phyloP scores from a whole-genome alignment of 306 rosid genomes.

The Trifolium pratense region DNA sequence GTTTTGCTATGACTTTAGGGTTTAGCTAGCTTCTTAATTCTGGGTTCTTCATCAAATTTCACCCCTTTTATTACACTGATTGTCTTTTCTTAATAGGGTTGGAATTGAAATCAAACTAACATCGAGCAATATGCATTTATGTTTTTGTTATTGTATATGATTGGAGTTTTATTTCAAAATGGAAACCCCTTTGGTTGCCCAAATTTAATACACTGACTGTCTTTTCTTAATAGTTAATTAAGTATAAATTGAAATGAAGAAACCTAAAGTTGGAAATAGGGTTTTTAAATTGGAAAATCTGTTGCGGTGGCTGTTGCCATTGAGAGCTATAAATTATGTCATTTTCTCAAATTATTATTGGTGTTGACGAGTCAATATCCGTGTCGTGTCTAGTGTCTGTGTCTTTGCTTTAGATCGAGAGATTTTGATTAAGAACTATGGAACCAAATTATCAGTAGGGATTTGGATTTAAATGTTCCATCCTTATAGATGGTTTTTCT shows the following conservation, averaged over 20 bases:
- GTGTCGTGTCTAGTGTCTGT: too few relatives aligned
- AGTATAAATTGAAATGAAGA: conserved; percentile 15
- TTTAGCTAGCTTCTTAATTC: conserved; percentile 22
- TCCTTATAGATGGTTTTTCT: neutral
- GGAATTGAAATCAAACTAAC: conserved; percentile 22
- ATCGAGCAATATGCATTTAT: too few relatives aligned
- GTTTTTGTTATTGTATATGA: neutral
- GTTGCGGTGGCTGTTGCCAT: neutral
- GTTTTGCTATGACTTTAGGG: conserved; percentile 5
- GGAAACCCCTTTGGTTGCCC: conserved; percentile 5
- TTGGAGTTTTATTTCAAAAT: conserved; percentile 9
- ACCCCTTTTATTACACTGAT: conserved; percentile 22
- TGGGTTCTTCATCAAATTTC: conserved; percentile 26
- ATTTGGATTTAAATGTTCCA: neutral
- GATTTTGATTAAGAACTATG: neutral
- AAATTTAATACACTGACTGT: conserved; percentile 6
- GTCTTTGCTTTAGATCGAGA: neutral
- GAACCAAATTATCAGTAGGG: neutral
- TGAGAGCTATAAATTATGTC: neutral
- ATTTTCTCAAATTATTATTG: too few relatives aligned
- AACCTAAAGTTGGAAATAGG: conserved; percentile 3
- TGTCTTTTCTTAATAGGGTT: too few relatives aligned
- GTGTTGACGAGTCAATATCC: too few relatives aligned
- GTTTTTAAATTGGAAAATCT: neutral
- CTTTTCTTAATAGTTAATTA: neutral